These are phyloP conservation scores for Stromatinia cepivora DNA, from an alignment of 2,329 filamentous ascomycete species.

Conservation along the genomic window DNA sequence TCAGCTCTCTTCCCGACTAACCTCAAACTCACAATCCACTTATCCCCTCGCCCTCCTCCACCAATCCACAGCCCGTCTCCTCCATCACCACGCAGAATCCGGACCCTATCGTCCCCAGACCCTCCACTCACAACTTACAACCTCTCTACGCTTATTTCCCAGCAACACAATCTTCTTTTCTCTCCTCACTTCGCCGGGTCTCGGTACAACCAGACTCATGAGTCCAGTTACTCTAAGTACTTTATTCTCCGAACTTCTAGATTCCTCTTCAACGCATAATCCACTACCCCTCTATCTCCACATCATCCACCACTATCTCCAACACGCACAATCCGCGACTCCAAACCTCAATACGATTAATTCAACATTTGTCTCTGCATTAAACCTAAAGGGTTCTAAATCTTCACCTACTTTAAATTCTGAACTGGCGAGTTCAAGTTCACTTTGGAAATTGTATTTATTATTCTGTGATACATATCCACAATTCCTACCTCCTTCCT, in stretches of 20 bases:
- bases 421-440: constrained; percentile 42
- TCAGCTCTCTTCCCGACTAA: constrained; percentile 46
- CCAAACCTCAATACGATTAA: constrained; percentile 2
- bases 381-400: constrained; percentile 43
- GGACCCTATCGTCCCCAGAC: constrained; percentile 67
- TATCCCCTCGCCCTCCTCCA: constrained; percentile 62
- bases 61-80: constrained; percentile 65
- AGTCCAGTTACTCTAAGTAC: constrained; percentile 3
- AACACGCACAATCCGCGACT: constrained; percentile 34
- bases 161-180: constrained; percentile 74
- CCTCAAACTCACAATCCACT: constrained; percentile 33
- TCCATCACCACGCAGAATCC: constrained; percentile 61
- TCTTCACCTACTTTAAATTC: constrained; percentile 35
- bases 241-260: constrained; percentile 2
- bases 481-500: constrained; percentile 37
- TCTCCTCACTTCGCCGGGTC: constrained; percentile 53
- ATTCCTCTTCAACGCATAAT: constrained; percentile 34
- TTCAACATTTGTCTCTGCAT: background rate
- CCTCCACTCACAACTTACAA: constrained; percentile 60
- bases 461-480: constrained; percentile 48
- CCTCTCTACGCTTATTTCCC: constrained; percentile 66
- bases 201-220: constrained; percentile 6
- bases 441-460: constrained; percentile 54
- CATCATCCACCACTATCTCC: constrained; percentile 35
- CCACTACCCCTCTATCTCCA: constrained; percentile 54